Evolutionary conservation across 2,329 filamentous ascomycete species (phyloP).

Genomic region (Fusarium oligoseptatum): DNA sequence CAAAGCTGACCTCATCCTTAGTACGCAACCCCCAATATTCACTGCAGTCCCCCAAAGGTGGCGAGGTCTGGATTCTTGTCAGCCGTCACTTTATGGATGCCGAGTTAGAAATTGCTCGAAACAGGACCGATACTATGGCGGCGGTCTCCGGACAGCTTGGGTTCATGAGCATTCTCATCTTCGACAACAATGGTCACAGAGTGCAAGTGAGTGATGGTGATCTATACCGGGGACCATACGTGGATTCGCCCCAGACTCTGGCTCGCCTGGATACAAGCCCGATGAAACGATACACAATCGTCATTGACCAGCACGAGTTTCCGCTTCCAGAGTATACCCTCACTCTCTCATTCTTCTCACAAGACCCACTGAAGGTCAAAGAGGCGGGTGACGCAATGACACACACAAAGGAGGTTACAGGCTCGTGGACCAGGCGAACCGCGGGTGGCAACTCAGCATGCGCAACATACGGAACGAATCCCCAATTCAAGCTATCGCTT

Average conservation of each 20-base stretch:
- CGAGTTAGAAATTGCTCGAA: constrained; percentile 69
- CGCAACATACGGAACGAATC: constrained; percentile 84
- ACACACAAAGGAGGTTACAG: constrained; percentile 69
- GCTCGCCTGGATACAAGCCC: constrained; percentile 70
- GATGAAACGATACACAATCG: constrained; percentile 67
- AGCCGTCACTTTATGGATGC: constrained; percentile 86
- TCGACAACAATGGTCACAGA: constrained; percentile 76
- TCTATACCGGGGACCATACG: constrained; percentile 83
- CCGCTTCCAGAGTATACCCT: constrained; percentile 83
- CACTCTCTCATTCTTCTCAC: constrained; percentile 86
- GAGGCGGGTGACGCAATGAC: constrained; percentile 72
- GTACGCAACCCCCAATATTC: constrained; percentile 80
- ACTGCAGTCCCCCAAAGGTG: constrained; percentile 68
- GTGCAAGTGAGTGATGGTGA: constrained; percentile 81
- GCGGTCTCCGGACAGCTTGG: constrained; percentile 71
- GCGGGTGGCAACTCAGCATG: constrained; percentile 88
- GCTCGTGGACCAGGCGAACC: constrained; percentile 82
- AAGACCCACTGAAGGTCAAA: constrained; percentile 69
- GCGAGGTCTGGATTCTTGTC: constrained; percentile 84
- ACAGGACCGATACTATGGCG: constrained; percentile 56
- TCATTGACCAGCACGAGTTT: constrained; percentile 84
- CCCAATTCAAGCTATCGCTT: constrained; percentile 81
- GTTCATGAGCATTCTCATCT: constrained; percentile 90
- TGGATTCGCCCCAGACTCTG: constrained; percentile 93
- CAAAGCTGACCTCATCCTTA: constrained; percentile 66